Base-by-base conservation (phyloP, 345 rosid species). In the Arabidopsis suecica region DNA sequence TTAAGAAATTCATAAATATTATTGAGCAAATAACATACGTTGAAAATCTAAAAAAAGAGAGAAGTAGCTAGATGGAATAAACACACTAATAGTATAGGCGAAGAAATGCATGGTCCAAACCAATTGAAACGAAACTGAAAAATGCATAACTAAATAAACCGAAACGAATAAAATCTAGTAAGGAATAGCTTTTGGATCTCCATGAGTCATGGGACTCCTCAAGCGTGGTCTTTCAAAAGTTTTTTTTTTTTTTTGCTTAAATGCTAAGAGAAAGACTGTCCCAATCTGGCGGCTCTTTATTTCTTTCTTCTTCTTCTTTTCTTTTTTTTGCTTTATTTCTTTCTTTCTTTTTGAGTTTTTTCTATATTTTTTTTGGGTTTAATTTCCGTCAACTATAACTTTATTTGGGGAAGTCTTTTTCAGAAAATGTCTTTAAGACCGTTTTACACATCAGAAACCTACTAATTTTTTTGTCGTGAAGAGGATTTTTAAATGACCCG, bases 381-480 rank as follows among this genome's bases (percentile, higher is more conserved):
- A 54, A 22, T 16, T 55, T 22, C 66, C 25, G 60, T 76, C 70
- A 76, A 77, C 49, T 55, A 45, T 32, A 70, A 13, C 59, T 62
- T 70, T 77, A 18, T 59, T 76, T 45, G 14, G 53, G 23, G 60
- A 7, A 48, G 77, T 78, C 77, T 3, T 51, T 32, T 49, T 78
- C 81, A 65, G 18, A 44, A 54, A 59, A 71, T 77, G 72, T 57
- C 80, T 71, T 77, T 77, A 77, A 64, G 76, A 78, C 77, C 77
- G 10, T 71, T 72, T 78, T 78, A 78, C 81, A 78, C 81, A 71
- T 78, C 77, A 72, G 77, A 78, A 72, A 78, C 73, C 81, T 78
- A 78, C 71, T 71, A 70, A 18, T 1, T 2, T 0, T 77, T 70
- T 70, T 69, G 80, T 77, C 76, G 80, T 48, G 44, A 70, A 63